These are phyloP conservation scores for Fragaria vesca DNA, from an alignment of 306 rosid genomes.

Conservation along the genomic window DNA sequence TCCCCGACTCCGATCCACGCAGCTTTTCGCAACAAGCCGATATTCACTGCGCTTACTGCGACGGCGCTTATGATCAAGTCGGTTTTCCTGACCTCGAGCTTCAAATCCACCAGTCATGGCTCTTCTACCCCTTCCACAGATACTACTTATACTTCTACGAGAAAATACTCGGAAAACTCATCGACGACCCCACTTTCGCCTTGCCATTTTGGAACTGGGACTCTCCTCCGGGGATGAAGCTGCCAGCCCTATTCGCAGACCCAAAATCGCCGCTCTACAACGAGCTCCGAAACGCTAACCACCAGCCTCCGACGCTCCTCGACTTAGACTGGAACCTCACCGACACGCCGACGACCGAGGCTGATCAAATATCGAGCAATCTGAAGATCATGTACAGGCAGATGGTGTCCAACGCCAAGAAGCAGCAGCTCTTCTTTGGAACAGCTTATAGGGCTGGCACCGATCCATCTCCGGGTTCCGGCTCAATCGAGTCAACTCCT, in stretches of 20 bases:
- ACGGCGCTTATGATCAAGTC: constrained; percentile 65
- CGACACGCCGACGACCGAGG: neutral
- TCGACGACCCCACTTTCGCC: constrained; percentile 59
- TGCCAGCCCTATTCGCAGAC: constrained; percentile 51
- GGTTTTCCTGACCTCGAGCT: constrained; percentile 63
- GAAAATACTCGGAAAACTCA: constrained; percentile 60
- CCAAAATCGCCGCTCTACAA: constrained; percentile 51
- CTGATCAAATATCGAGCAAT: constrained; percentile 29
- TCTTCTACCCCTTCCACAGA: constrained; percentile 78
- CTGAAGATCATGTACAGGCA: constrained; percentile 62
- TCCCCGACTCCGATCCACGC: constrained; percentile 61
- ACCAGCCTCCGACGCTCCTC: constrained; percentile 53
- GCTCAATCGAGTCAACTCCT: constrained; percentile 53
- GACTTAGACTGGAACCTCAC: constrained; percentile 38
- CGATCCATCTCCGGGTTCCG: constrained; percentile 44
- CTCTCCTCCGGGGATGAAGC: constrained; percentile 54
- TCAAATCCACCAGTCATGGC: constrained; percentile 75
- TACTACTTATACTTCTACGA: constrained; percentile 71
- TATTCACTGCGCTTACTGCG: constrained; percentile 78
- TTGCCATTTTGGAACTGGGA: constrained; percentile 87
- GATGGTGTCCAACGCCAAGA: constrained; percentile 54
- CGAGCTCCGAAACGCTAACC: constrained; percentile 27
- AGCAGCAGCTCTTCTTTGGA: constrained; percentile 51
- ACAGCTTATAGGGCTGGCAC: constrained; percentile 54
- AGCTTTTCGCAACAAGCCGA: constrained; percentile 68